These are phyloP conservation scores for Kwoniella dejecticola DNA, from an alignment of 768 basidiomycete genomes.

Conservation along the genomic window DNA sequence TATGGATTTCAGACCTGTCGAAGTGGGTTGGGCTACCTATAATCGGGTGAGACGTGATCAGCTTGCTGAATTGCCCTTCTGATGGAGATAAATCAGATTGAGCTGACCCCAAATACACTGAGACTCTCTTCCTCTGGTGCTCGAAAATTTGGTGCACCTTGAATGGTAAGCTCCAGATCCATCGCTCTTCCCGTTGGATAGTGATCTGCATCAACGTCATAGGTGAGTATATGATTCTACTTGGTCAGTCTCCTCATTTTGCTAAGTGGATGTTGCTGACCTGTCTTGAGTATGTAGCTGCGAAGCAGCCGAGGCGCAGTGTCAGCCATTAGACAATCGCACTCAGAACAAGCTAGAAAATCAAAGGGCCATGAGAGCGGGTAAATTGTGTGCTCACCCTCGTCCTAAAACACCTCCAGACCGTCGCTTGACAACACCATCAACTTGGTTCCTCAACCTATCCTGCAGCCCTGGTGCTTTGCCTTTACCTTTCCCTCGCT, in stretches of 20 bases:
- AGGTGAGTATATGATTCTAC: slow-evolving; percentile 54
- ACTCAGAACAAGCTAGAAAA: neutral
- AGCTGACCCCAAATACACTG: slow-evolving; percentile 78
- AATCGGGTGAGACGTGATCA: neutral
- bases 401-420: slow-evolving; percentile 50
- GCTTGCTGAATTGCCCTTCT: too few relatives aligned
- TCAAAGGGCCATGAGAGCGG: too few relatives aligned
- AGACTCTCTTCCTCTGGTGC: slow-evolving; percentile 74
- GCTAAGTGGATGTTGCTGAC: slow-evolving; percentile 71
- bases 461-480: slow-evolving; percentile 45
- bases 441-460: slow-evolving; percentile 41
- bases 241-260: slow-evolving; percentile 3
- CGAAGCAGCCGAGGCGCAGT: neutral
- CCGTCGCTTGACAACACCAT: slow-evolving; percentile 54
- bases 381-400: slow-evolving; percentile 42
- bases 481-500: slow-evolving; percentile 24
- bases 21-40: slow-evolving; percentile 80
- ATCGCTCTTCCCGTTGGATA: slow-evolving; percentile 65
- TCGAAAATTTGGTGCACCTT: slow-evolving; percentile 95
- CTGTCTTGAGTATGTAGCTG: slow-evolving; percentile 90
- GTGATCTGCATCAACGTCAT: slow-evolving; percentile 42
- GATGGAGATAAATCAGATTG: too few relatives aligned
- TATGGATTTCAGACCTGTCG: slow-evolving; percentile 86
- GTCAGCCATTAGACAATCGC: slow-evolving; percentile 15
- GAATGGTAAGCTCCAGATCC: slow-evolving; percentile 85